Conservation (phyloP, 805 yeast genomes). For the Blastobotrys terrestris region DNA sequence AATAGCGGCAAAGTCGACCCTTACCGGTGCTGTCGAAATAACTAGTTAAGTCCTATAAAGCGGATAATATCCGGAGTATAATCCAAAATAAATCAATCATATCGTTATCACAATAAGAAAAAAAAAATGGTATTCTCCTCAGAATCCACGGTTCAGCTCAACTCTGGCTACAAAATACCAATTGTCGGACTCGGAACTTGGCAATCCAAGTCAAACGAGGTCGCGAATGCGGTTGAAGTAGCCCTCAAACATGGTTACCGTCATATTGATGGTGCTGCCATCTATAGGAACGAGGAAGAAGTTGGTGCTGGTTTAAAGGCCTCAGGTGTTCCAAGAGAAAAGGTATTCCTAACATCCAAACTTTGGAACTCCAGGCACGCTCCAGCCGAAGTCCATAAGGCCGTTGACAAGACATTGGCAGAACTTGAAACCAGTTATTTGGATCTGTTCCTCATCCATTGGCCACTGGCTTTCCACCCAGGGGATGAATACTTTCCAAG, state of each 20-base stretch:
- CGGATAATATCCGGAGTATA: too few species aligned
- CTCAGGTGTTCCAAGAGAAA: constrained; percentile 47
- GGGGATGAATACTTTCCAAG: not conserved
- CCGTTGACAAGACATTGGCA: constrained; percentile 39
- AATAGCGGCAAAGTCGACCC: too few species aligned
- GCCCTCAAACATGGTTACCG: constrained; percentile 53
- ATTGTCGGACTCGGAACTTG: constrained; percentile 48
- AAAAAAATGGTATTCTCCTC: not conserved
- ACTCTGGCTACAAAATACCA: constrained; percentile 49
- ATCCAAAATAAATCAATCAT: not conserved
- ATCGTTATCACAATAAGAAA: not conserved
- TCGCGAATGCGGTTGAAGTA: constrained; percentile 32
- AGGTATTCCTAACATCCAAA: constrained; percentile 40
- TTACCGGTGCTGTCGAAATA: too few species aligned
- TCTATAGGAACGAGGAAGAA: constrained; percentile 50
- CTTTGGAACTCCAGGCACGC: constrained; percentile 29
- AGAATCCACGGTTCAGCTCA: constrained; percentile 15
- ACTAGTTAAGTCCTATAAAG: too few species aligned
- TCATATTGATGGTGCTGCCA: constrained; percentile 57
- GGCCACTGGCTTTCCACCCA: constrained; percentile 43
- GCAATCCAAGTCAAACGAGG: constrained; percentile 32
- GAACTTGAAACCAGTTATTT: constrained; percentile 44
- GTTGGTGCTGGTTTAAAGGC: constrained; percentile 51
- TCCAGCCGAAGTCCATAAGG: constrained; percentile 37
- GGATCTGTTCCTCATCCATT: constrained; percentile 50